Evolutionary conservation across 257 asterid species (phyloP).

Genomic region (Rhazya stricta): DNA sequence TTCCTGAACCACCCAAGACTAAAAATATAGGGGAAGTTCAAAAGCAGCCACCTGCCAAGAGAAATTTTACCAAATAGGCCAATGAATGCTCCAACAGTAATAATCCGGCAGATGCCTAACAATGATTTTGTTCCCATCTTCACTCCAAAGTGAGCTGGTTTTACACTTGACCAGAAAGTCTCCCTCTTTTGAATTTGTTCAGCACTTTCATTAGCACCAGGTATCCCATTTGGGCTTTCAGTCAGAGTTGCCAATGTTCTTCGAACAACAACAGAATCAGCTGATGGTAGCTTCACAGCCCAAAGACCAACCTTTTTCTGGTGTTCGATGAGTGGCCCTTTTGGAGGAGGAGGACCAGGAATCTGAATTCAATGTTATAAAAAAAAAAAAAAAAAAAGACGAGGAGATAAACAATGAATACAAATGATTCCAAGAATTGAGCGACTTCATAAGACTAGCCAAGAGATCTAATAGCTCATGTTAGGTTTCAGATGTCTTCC

Average conservation of each 20-base stretch:
- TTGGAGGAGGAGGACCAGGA: constrained; percentile 68
- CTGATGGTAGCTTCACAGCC: constrained; percentile 80
- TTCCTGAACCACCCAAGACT: constrained; percentile 64
- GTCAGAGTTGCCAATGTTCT: constrained; percentile 53
- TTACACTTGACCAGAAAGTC: constrained; percentile 63
- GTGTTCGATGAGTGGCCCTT: constrained; percentile 55
- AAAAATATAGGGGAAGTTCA: constrained; percentile 58
- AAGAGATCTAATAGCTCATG: neutral
- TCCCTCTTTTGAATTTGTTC: constrained; percentile 47
- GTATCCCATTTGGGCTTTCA: constrained; percentile 58
- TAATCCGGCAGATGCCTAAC: constrained; percentile 45
- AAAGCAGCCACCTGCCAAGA: constrained; percentile 63
- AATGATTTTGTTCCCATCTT: constrained; percentile 55
- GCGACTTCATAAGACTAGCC: neutral
- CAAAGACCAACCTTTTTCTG: constrained; percentile 60
- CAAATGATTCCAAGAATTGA: neutral
- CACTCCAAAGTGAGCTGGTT: constrained; percentile 79
- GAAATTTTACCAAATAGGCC: constrained; percentile 45
- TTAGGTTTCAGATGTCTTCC: neutral
- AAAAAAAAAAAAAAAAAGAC: neutral
- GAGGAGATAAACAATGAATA: neutral
- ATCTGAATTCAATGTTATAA: constrained; percentile 38
- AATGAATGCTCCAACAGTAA: constrained; percentile 50
- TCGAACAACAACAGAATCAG: constrained; percentile 71
- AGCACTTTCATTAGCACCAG: constrained; percentile 53